Base-by-base conservation (phyloP, 2,329 filamentous ascomycete species). In the Curvularia hawaiiensis region DNA sequence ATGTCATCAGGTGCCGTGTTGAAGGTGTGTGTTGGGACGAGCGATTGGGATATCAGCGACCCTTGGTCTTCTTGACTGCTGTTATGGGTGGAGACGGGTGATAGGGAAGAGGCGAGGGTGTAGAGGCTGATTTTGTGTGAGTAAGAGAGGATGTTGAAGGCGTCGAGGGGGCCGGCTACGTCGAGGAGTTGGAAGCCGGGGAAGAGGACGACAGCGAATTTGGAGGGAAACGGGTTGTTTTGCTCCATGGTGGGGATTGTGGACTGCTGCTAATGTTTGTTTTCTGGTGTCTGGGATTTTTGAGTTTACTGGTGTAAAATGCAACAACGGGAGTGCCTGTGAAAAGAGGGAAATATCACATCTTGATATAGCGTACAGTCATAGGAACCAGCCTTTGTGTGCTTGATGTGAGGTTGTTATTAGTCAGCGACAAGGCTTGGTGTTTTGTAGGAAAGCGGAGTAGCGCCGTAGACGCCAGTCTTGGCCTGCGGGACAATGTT, bases 1-100 rank as follows among this genome's bases (percentile, higher is more conserved):
- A 89, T 73, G 4, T 78, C 78, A 1, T 66, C 59, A 0, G 82
- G 82, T 2, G 80, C 78, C 4, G 78, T 73, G 43, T 75, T 78
- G 65, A 87, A 87, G 0, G 86, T 89, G 66, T 83, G 80, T 7
- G 83, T 84, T 3, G 82, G 82, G 3, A 81, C 61, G 39, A 82
- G 69, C 33, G 64, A 64, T 54, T 82, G 74, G 24, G 70, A 69
- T 52, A 75, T 75, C 28, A 60, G 62, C 28, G 65, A 70, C 40
- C 62, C 59, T 35, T 58, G 54, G n/a, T 57, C 18, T 2, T 54
- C 44, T 35, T 61, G 60, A 0, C 47, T 7, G n/a, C 16, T 28
- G 46, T 67, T 62, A 10, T 62, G 54, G 1, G 75, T 78, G 3
- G 72, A 66, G 4, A 79, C 70, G 12, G 77, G 72, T 33, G 70